A percentile compares a stretch with the other conserved stretches of the same genome.
phyloP scores from a whole-genome alignment of 208 protist genomes.

The Acanthamoeba healyi region DNA sequence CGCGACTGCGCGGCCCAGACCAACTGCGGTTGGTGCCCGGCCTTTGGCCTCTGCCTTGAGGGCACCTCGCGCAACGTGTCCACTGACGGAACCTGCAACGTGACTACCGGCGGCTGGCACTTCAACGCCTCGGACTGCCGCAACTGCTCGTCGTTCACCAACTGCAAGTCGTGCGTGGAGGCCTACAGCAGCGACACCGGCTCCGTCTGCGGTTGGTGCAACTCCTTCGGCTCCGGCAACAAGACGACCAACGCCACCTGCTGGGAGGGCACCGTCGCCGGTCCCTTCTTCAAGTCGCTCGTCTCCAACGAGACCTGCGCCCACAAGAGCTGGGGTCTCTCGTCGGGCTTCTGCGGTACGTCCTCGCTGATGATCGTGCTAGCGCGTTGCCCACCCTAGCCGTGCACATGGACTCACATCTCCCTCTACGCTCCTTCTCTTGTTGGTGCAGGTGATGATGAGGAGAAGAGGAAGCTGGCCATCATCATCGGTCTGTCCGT shows the following conservation, averaged over 20 bases:
- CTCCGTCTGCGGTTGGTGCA: constrained; percentile 33
- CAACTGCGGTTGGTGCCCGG: constrained; percentile 40
- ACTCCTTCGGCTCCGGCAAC: neutral
- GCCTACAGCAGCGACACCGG: constrained; percentile 25
- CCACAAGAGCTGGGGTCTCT: neutral
- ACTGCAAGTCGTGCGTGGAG: constrained; percentile 47
- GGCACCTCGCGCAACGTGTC: neutral
- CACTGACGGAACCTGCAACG: constrained; percentile 7
- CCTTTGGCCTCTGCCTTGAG: neutral
- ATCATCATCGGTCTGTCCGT: constrained; percentile 53
- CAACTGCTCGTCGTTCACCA: constrained; percentile 45
- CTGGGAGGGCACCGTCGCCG: constrained; percentile 33
- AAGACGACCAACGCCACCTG: neutral
- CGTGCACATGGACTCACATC: neutral
- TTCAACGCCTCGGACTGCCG: constrained; percentile 18
- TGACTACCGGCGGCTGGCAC: constrained; percentile 1
- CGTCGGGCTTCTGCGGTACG: neutral
- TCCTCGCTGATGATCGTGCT: neutral
- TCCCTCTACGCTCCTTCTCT: neutral
- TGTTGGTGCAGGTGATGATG: neutral
- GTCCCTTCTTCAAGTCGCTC: constrained; percentile 16
- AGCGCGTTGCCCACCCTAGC: neutral
- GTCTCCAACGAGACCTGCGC: neutral
- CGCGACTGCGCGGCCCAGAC: neutral
- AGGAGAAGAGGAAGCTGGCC: constrained; percentile 21